phyloP scores from a whole-genome alignment of 1,139 yeast genomes.

The Tardiomyces depauwii region DNA sequence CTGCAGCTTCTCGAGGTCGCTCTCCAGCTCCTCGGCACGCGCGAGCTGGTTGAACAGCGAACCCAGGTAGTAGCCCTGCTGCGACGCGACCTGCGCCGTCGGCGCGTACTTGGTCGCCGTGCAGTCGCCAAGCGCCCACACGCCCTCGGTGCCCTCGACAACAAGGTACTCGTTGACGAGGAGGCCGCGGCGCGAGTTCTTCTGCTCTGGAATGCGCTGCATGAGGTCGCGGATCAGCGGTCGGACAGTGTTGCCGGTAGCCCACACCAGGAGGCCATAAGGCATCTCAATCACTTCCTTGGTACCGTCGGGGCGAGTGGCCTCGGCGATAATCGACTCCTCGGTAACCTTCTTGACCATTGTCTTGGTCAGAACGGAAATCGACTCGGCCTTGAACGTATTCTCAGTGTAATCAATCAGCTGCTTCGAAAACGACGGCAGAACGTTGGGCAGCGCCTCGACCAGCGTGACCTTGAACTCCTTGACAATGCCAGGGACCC shows the following conservation, averaged over 20 bases:
- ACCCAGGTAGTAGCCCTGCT: constrained; percentile 81
- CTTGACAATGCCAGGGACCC: constrained; percentile 78
- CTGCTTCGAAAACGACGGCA: constrained; percentile 78
- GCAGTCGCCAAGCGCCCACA: constrained; percentile 91
- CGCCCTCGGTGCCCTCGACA: constrained; percentile 73
- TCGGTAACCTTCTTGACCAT: constrained; percentile 79
- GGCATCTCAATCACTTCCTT: constrained; percentile 56
- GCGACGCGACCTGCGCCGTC: constrained; percentile 96
- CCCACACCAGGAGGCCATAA: constrained; percentile 92
- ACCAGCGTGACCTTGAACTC: constrained; percentile 77
- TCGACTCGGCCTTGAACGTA: constrained; percentile 69
- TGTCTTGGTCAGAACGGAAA: constrained; percentile 68
- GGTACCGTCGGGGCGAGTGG: constrained; percentile 55
- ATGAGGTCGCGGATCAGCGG: constrained; percentile 59
- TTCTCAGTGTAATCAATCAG: constrained; percentile 77
- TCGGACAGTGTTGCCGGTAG: constrained; percentile 92
- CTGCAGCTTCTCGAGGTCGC: constrained; percentile 30
- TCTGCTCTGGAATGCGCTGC: constrained; percentile 66
- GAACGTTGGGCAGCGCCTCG: constrained; percentile 85
- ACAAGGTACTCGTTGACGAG: constrained; percentile 73
- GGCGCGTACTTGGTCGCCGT: constrained; percentile 85
- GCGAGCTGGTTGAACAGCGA: constrained; percentile 57
- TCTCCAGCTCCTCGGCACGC: constrained; percentile 51
- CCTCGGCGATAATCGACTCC: constrained; percentile 56
- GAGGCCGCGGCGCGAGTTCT: constrained; percentile 80